phyloP scores from a whole-genome alignment of 169 alveolate genomes.

The Neospora caninum region DNA sequence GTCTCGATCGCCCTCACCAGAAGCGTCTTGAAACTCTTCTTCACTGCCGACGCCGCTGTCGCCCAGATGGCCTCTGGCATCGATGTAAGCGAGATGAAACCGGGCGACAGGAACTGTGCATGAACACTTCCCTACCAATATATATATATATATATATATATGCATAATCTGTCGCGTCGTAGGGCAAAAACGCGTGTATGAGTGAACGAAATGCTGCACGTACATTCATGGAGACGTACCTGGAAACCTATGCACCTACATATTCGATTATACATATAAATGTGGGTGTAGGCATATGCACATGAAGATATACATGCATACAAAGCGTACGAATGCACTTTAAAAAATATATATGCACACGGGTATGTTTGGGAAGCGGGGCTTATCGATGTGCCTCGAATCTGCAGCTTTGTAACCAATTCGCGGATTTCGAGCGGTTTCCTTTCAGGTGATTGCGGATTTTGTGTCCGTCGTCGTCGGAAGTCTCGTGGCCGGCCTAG shows the following conservation, averaged over 20 bases:
- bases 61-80: conserved; percentile 33
- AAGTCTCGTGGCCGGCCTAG: conserved; percentile 23
- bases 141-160: too few relatives aligned
- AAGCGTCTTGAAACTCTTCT: conserved; percentile 5
- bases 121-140: not conserved
- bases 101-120: not conserved
- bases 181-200: too few relatives aligned
- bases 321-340: too few relatives aligned
- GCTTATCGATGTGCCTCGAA: too few relatives aligned
- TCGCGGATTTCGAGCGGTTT: too few relatives aligned
- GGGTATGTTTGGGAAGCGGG: too few relatives aligned
- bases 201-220: too few relatives aligned
- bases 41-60: conserved; percentile 4
- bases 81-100: conserved; percentile 3
- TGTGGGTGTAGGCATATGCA: not conserved
- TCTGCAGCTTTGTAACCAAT: too few relatives aligned
- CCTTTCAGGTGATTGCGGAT: conserved; percentile 21
- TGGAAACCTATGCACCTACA: not conserved
- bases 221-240: too few relatives aligned
- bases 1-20: conserved; percentile 42
- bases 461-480: conserved; percentile 33
- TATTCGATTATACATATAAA: not conserved
- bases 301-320: not conserved
- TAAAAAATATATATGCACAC: too few relatives aligned
- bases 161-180: not conserved